Conservation (phyloP, 148 eudicot genomes). For the Vaccinium vitisidaea region DNA sequence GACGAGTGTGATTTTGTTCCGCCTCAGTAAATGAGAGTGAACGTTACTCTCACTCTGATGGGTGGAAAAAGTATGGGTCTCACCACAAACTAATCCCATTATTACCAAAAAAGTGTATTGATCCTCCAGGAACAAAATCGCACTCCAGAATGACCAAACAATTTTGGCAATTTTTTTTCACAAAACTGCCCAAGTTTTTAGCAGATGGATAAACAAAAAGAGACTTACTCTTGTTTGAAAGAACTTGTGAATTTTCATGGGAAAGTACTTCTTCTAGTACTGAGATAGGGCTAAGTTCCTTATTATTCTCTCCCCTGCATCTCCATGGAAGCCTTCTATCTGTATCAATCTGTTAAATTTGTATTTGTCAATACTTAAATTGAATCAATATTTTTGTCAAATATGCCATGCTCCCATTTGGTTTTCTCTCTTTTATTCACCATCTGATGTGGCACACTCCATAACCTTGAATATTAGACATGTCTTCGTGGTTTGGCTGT, state of each 20-base stretch:
- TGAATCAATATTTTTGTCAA: constrained; percentile 6
- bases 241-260: constrained; percentile 23
- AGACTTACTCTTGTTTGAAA: constrained; percentile 12
- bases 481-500: no score
- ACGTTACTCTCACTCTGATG: no score
- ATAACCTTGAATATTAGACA: not conserved
- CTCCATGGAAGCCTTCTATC: constrained; percentile 36
- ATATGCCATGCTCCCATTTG: not conserved
- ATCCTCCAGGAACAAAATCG: no score
- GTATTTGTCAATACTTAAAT: constrained; percentile 18
- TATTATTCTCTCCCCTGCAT: constrained; percentile 38
- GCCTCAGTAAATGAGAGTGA: no score
- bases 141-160: not conserved
- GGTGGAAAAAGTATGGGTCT: no score
- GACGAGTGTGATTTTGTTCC: not conserved
- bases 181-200: not conserved
- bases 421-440: not conserved
- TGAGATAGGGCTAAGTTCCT: constrained; percentile 61
- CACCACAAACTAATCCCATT: no score
- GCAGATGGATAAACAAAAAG: not conserved
- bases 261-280: constrained; percentile 51
- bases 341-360: constrained; percentile 41
- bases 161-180: not conserved
- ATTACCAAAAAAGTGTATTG: no score
- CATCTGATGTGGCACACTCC: not conserved